Evolutionary conservation across 2,329 filamentous ascomycete genomes (phyloP).

Genomic region (Albifimbria verrucaria): DNA sequence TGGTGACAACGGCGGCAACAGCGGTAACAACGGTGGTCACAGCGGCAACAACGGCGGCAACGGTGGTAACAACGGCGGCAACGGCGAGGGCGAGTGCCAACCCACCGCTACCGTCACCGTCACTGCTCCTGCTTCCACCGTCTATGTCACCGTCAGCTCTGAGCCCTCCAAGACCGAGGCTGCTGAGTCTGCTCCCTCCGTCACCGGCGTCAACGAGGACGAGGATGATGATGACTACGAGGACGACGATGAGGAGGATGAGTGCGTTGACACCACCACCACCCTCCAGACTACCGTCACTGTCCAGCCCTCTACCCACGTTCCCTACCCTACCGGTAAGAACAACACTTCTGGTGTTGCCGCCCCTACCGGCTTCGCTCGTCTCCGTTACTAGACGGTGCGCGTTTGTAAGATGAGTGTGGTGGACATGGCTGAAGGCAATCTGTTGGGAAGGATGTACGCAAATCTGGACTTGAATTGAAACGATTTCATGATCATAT

Average conservation of each 20-base stretch:
- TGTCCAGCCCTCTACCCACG: constrained; percentile 13
- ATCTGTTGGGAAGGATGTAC: constrained; percentile 10
- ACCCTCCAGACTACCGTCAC: constrained; percentile 29
- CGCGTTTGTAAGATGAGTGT: constrained; percentile 9
- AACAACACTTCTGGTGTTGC: constrained; percentile 34
- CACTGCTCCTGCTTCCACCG: constrained; percentile 28
- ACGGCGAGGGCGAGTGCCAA: constrained; percentile 10
- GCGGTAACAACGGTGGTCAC: constrained; percentile 9
- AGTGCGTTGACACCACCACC: constrained; percentile 20
- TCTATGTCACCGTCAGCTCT: constrained; percentile 30
- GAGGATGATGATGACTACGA: constrained; percentile 10
- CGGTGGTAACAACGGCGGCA: constrained; percentile 11
- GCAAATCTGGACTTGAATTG: constrained; percentile 13
- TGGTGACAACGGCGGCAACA: constrained; percentile 8
- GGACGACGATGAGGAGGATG: constrained; percentile 13
- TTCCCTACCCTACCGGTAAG: constrained; percentile 37
- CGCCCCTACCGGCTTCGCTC: constrained; percentile 31
- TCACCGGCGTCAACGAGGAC: constrained; percentile 8
- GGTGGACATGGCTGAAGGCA: constrained; percentile 9
- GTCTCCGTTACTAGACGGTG: constrained; percentile 27
- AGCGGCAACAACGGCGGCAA: constrained; percentile 10
- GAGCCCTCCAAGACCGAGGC: constrained; percentile 16
- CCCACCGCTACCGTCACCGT: constrained; percentile 26
- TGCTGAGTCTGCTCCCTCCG: constrained; percentile 18
- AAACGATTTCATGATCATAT: constrained; percentile 1